Evolutionary conservation across 2,329 filamentous ascomycete genomes (phyloP).

Genomic region (Aspergillus neotritici): DNA sequence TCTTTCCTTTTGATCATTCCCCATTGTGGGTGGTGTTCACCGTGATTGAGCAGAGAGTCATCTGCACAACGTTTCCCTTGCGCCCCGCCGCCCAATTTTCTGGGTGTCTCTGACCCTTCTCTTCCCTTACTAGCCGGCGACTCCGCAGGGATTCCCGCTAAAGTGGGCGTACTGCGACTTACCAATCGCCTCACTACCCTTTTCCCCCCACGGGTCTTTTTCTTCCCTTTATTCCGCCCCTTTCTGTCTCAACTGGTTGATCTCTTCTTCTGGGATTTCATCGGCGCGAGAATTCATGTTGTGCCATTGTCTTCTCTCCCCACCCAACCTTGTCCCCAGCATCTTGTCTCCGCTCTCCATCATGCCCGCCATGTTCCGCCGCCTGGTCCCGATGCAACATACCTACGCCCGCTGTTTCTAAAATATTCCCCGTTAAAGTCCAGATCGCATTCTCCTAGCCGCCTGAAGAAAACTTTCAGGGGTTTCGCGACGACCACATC

Average conservation of each 20-base stretch:
- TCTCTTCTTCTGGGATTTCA: too few species aligned
- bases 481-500: too few species aligned
- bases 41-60: too few species aligned
- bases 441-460: background rate
- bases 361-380: slow-evolving; percentile 16
- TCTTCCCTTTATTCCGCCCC: slow-evolving; percentile 1
- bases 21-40: too few species aligned
- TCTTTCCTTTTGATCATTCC: too few species aligned
- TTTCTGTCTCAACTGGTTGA: background rate
- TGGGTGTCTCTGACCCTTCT: background rate
- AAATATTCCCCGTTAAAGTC: slow-evolving; percentile 1
- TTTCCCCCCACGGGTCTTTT: background rate
- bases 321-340: background rate
- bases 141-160: too few species aligned
- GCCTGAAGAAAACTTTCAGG: background rate
- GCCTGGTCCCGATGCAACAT: slow-evolving; percentile 14
- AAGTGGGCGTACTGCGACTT: too few species aligned
- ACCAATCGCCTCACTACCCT: background rate
- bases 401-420: slow-evolving; percentile 9
- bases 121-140: background rate
- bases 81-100: too few species aligned
- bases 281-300: background rate
- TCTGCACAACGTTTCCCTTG: too few species aligned
- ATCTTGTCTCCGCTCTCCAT: slow-evolving; percentile 1
- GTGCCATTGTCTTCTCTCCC: background rate